Evolutionary conservation across 352 stramenopile genomes (phyloP), one percentile per base, ranked within the genome.

Genomic region (Phytophthora pisi): DNA sequence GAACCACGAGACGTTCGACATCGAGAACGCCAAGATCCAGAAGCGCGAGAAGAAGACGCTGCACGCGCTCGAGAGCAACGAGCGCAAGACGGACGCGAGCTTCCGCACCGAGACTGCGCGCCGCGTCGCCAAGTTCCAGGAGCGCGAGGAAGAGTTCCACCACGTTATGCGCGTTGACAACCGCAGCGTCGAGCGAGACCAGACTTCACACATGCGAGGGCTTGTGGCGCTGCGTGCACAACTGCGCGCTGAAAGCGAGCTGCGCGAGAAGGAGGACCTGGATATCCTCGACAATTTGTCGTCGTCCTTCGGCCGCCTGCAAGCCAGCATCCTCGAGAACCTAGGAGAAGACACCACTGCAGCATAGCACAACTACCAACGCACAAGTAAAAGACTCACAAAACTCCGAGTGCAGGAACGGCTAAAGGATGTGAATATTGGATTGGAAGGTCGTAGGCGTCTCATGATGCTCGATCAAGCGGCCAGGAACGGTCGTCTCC

Each of bases 21-120:
- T 97, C 51, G 91, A 98, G 57, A 97, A 97, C 69, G 86, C 91
- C 57, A 98, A 97, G 74, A 93, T 96, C 24, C 75, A 86, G 42
- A 97, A 97, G 72, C 86, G 91, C 38, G 91, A 97, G 67, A 84
- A 88, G 69, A 97, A 98, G 74, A 95, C 92, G 13, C 64, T 86
- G n/a, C 51, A 73, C 16, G 67, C 79, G 30, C 80, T 97, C 54
- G 80, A 89, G 47, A 72, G 49, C 31, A 91, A 91, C 54, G 84
- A 96, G 56, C 72, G 64, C 45, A 77, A 79, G 36, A 92, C 86
- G 0, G 72, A 72, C 5, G 56, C 77, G 20, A 81, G 70, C 36
- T 96, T 97, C 55, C 51, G 59, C 4, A 90, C 86, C n/a, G 90
- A 97, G 67, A 80, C 79, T 10, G 73, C 75, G 51, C 89, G 80